Base-by-base conservation (phyloP, 2,329 filamentous ascomycete genomes). In the Fusarium lateritium region DNA sequence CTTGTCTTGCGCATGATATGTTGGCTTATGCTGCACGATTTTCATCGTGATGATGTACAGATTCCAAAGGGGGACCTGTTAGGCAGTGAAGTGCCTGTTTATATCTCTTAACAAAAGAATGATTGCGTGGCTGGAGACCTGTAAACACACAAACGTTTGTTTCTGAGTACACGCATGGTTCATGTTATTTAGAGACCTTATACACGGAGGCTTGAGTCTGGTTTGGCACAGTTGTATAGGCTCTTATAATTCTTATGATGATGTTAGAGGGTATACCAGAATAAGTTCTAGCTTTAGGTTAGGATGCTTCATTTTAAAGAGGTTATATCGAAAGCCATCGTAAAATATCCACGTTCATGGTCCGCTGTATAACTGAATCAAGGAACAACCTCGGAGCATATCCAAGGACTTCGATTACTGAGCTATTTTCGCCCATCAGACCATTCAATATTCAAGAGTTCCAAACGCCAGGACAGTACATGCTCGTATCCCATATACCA, bases 401-500 rank as follows among this genome's bases (percentile, higher is more conserved):
- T 11, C 28, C 28, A 10, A 31, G 10, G 28, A 31, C 22, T n/a
- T 46, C n/a, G 21, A 40, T 59, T 56, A 46, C 40, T 43, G 55
- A 38, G 33, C 33, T 51, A 46, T 65, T 43, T 36, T 36, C 51
- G 38, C 22, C 28, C 28, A 31, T 44, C 33, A 46, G 24, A 31
- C 43, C n/a, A n/a, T 40, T 44, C 51, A 43, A 39, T 26, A 44
- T 34, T 33, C 49, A 5, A 22, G 7, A 31, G 42, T 49, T 31
- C 47, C 49, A 62, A 66, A 66, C 62, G 54, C 62, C 62, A 36
- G 44, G 62, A 31, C 36, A 49, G 42, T 51, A 19, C 31, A 38
- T 51, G 42, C 45, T 46, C 21, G 38, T 58, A 45, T 46, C 34
- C 63, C 34, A 28, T 62, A 24, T 65, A 22, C 49, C 60, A 59